Base-by-base conservation (phyloP, 2,329 filamentous ascomycete species). In the Trichoderma koningii region DNA sequence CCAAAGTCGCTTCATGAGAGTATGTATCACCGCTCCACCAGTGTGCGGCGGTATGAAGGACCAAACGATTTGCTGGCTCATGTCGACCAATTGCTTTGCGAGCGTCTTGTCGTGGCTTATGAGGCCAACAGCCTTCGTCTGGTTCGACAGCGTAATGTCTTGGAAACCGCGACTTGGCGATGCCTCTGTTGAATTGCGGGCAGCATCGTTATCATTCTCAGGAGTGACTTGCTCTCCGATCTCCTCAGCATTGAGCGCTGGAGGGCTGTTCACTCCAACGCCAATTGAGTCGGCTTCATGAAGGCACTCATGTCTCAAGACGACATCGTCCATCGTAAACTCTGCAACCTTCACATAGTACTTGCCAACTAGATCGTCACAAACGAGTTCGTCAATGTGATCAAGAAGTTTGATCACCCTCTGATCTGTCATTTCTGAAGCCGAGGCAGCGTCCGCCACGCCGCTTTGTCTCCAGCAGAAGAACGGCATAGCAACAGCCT, bases 41-140 rank as follows among this genome's bases (percentile, higher is more conserved):
- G 23, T 26, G 12, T 45, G 55, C 7, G 60, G 55, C 7, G 60
- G 60, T 34, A 55, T 55, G 9, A 63, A 63, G n/a, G 60, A 42
- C 48, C 60, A 44, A 23, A 56, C 50, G 6, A 63, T 55, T 19
- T 63, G 50, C 28, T 63, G 60, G 23, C 50, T 45, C 15, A 44
- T 23, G 14, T 30, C 41, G 21, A 63, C 38, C 5, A 63, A 14
- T 21, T 55, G 50, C 17, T 44, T 53, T 10, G 38, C 41, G 7
- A 65, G 55, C 3, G 41, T 3, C 21, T 60, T 60, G 19, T 65
- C 44, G 15, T 57, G 61, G 52, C 52, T 38, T 38, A 26, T 21
- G 7, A 44, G 34, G n/a, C 23, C 38, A 7, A 53, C 15, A 42
- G 44, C 23, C 17, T 50, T 30, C 14, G 26, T 38, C 19, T 28